Evolutionary conservation across 2,329 filamentous ascomycete species (phyloP), one percentile per base, ranked within the genome.

Genomic region (Trichoderma atrobrunneum): DNA sequence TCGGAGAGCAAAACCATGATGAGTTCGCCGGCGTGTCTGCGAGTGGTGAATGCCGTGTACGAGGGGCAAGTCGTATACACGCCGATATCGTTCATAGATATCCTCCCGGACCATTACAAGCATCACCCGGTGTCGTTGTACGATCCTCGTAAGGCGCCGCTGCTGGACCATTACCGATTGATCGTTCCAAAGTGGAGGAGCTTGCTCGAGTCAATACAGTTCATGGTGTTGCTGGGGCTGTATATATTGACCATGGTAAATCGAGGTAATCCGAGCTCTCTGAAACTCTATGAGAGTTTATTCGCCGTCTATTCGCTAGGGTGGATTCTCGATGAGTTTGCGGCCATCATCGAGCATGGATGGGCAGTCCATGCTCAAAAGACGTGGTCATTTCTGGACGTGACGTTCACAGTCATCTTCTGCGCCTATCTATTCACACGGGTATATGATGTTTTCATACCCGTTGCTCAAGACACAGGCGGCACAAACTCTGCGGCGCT

Each of bases 41-140:
- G 90, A 74, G 89, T 93, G 26, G 90, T 93, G 14, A 88, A 91
- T 73, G 90, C 91, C 8, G 90, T 93, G 3, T 92, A 92, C 75
- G 85, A 87, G 21, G 91, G 91, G 2, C 84, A 89, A 21, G 86
- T 93, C 48, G 88, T 92, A 26, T 93, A 93, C 75, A 93, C 91
- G 1, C 91, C 91, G 0, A 88, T 88, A 0, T 87, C 89, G 0
- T 92, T 92, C 75, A 87, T 93, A 76, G 91, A 93, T 77, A 92
- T 93, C 69, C 84, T 93, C 2, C 91, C 91, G 0, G 91, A 93
- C 77, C 89, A 91, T 76, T 93, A 93, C 82, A 92, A 92, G 78
- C 86, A 90, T 76, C 89, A 90, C 64, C 90, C 90, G 0, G 90
- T 93, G 57, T 89, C 89, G 4, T 82, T 93, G 0, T 93, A 93